Conservation (phyloP, 208 protist genomes). For the Acanthamoeba sp. region DNA sequence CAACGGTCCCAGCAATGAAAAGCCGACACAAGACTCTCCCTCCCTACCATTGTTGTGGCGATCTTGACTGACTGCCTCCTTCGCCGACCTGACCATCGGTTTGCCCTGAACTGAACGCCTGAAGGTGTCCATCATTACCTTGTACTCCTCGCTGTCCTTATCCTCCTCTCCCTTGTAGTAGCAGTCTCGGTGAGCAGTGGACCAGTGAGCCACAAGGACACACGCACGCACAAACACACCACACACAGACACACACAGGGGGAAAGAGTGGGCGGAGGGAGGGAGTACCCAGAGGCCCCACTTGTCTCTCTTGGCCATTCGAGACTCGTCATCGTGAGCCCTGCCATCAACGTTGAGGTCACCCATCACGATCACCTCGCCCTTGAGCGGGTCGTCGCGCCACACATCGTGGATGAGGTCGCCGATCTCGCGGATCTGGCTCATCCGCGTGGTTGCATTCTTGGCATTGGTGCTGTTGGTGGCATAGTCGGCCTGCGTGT, state of each 20-base stretch:
- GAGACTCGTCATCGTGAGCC: conserved; percentile 23
- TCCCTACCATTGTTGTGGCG: background rate
- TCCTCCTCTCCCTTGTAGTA: conserved; percentile 63
- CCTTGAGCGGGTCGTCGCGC: background rate
- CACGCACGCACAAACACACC: no score
- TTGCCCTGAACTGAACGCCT: background rate
- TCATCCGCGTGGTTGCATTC: conserved; percentile 53
- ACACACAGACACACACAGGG: no score
- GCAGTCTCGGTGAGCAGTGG: no score
- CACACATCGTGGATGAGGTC: conserved; percentile 34
- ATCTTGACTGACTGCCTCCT: background rate
- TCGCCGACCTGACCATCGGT: background rate
- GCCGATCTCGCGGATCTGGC: conserved; percentile 57
- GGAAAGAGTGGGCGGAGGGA: no score
- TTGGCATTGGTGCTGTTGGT: conserved; percentile 3
- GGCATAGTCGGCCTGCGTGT: conserved; percentile 64
- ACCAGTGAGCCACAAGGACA: no score
- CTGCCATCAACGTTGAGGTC: conserved; percentile 64
- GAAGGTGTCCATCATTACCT: conserved; percentile 62
- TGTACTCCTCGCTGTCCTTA: conserved; percentile 52
- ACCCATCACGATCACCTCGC: conserved; percentile 51
- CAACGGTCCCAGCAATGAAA: no score
- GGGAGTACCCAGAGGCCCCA: conserved; percentile 28
- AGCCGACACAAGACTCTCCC: no score
- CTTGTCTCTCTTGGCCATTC: conserved; percentile 2